Evolutionary conservation across 75 land plant species (phyloP), one percentile per base, ranked within the genome.

Genomic region (Pinus taeda): DNA sequence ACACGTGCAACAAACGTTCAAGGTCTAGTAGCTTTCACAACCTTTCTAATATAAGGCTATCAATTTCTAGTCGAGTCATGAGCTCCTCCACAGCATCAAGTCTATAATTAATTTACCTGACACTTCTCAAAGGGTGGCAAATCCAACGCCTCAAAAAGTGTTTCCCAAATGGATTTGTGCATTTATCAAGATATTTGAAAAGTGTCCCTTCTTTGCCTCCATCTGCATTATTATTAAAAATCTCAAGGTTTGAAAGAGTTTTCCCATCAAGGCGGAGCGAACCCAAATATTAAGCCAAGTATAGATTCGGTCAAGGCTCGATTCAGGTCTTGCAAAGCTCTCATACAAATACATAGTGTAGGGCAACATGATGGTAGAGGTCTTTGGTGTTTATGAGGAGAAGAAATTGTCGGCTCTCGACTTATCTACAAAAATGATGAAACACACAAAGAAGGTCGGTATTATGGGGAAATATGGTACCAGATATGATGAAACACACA

Each of bases 121-220:
- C 79, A 72, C 87, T 80, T 80, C 84, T 86, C 13, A 96, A 87
- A 53, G 99, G 99, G 79, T 94, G 99, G 82, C 95, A 94, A 60
- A 96, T 93, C 99, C 99, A 96, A 21, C 76, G 85, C 66, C 95
- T 81, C 33, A 96, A 78, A 73, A 96, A 91, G n/a, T 97, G 87
- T 82, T 96, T 96, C 15, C 97, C 99, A 83, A 86, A 87, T 75
- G 91, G 61, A 14, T 97, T 96, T 20, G 84, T 76, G 76, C 99
- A 96, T 78, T 83, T 82, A 74, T 96, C 92, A 74, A 96, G 88
- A 81, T 90, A 88, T 9, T 80, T 81, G 76, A 84, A 88, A 42
- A 96, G 79, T 6, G 96, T 96, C 53, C 99, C 99, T 90, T 93
- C 78, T 45, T 79, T 58, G 59, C 95, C 90, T 80, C 99, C 95